Conservation (phyloP, 257 asterid genomes). For the Solanum arcanum region DNA sequence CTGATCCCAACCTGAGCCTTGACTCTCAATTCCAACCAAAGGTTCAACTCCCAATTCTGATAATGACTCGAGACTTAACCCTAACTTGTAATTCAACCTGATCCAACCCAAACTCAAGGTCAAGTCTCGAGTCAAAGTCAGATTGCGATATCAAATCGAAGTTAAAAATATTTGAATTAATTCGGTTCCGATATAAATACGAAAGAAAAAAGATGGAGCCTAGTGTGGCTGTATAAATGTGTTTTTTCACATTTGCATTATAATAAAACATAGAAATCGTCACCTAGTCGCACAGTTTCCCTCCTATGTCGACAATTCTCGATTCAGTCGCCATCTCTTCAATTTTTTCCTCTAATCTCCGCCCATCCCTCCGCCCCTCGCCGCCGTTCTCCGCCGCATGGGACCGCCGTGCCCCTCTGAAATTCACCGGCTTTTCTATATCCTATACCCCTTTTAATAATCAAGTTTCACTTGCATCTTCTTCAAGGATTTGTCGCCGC, state of each 20-base stretch:
- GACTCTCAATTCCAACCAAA: not conserved
- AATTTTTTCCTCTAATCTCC: not conserved
- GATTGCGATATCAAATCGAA: rapidly evolving
- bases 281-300: not conserved
- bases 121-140: not conserved
- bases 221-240: not conserved
- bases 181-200: not conserved
- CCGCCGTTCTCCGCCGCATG: not conserved
- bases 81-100: too few species aligned
- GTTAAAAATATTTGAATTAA: not conserved
- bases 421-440: not conserved
- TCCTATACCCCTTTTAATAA: not conserved
- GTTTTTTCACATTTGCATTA: not conserved
- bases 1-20: not conserved
- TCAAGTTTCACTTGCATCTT: not conserved
- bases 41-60: not conserved
- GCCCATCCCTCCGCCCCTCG: not conserved
- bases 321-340: not conserved
- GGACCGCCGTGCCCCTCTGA: not conserved
- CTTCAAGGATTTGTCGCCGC: not conserved
- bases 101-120: not conserved
- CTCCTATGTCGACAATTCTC: not conserved
- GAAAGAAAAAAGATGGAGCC: not conserved
- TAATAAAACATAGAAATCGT: not conserved
- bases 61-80: not conserved